Base-by-base conservation (phyloP, 176 grass and related monocot species). In the Thinopyrum elongatum region DNA sequence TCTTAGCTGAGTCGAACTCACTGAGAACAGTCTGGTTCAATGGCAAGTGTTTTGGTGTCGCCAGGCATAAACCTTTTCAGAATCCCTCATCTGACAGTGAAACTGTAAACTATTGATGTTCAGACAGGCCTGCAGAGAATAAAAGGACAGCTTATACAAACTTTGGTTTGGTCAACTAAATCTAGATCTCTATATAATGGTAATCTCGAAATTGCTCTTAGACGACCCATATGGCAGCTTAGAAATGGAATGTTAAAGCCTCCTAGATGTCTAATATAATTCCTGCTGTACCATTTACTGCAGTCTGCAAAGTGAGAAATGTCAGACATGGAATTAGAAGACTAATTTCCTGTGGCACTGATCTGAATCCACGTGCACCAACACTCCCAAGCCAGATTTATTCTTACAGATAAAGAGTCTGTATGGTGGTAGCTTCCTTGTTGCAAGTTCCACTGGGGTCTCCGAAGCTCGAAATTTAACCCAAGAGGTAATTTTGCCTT, bases 401-500 rank as follows among this genome's bases (percentile, higher is more conserved):
- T 47, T 69, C 0, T 36, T 36, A 89, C 66, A 85, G 85, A 88
- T 79, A 4, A 46, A 75, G 92, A 92, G 39, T 87, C 77, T 3
- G 74, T 73, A 86, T 92, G 76, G 77, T 94, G 94, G 63, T 92
- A 97, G 62, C 51, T 87, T 85, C 94, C 92, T 90, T 89, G 86
- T 53, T 81, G 55, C 94, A 94, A 10, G 92, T 62, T 77, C 94
- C 90, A 85, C 44, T 92, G 23, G 94, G 92, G 71, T 89, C 94
- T 69, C 94, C 88, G 35, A 90, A 97, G 82, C 94, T 97, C 4
- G 83, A 80, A 94, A 97, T 67, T 76, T 85, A 62, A 97, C 67
- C 17, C 81, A 90, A 59, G 92, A 86, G 19, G 89, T 94, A 83
- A 42, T 82, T 77, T 70, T 97, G 61, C 90, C 90, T 22, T 91